Evolutionary conservation across 2,329 filamentous ascomycete genomes (phyloP).

Genomic region (Nemania bipapillata): DNA sequence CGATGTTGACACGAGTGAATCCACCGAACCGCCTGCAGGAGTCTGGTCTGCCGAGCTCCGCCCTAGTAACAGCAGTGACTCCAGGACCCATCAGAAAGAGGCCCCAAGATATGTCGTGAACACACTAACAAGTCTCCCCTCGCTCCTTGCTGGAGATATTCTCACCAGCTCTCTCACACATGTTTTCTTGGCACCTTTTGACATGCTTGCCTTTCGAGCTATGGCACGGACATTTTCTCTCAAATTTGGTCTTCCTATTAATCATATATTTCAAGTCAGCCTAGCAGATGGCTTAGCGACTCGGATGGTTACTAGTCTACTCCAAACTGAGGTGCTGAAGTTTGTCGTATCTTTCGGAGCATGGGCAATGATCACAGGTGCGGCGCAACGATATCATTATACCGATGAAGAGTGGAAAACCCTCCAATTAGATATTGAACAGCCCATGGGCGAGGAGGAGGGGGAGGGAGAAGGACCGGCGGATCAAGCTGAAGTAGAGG

Average conservation of each 20-base stretch:
- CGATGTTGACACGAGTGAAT: slow-evolving; percentile 68
- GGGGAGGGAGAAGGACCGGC: neutral
- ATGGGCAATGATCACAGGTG: slow-evolving; percentile 57
- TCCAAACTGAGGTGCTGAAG: slow-evolving; percentile 60
- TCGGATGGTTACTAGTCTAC: slow-evolving; percentile 58
- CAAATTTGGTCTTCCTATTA: slow-evolving; percentile 53
- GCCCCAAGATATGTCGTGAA: slow-evolving; percentile 59
- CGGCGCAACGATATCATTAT: slow-evolving; percentile 56
- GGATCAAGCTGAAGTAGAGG: slow-evolving; percentile 2
- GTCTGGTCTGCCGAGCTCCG: slow-evolving; percentile 70
- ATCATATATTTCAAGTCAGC: slow-evolving; percentile 55
- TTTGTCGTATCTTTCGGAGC: slow-evolving; percentile 58
- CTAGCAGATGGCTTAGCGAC: slow-evolving; percentile 54
- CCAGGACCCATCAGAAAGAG: slow-evolving; percentile 51
- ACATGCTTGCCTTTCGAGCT: slow-evolving; percentile 59
- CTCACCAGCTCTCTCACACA: slow-evolving; percentile 58
- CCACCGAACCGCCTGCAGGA: slow-evolving; percentile 62
- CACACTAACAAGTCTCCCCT: slow-evolving; percentile 62
- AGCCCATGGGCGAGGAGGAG: neutral
- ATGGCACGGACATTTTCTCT: slow-evolving; percentile 58
- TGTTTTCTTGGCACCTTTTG: slow-evolving; percentile 59
- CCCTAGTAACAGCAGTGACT: slow-evolving; percentile 57
- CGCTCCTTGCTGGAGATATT: slow-evolving; percentile 60
- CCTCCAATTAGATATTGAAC: slow-evolving; percentile 10
- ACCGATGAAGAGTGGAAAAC: slow-evolving; percentile 59